A percentile compares a stretch with the other conserved stretches of the same genome.
These are phyloP conservation scores for Lactarius evosmus DNA, from an alignment of 768 basidiomycete genomes.

Conservation along the genomic window DNA sequence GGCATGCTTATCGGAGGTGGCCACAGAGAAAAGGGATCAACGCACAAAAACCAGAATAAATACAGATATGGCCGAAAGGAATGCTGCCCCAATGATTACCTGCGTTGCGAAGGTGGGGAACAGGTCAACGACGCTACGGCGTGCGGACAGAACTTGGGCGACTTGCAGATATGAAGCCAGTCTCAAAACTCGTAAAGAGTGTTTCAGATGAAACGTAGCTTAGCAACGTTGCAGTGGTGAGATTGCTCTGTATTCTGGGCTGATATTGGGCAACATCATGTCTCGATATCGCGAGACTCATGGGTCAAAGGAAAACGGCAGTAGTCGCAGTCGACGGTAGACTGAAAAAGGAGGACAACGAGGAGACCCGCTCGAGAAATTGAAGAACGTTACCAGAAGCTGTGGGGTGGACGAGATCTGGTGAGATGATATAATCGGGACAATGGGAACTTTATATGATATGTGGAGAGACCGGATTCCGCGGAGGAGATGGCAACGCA, in stretches of 20 bases:
- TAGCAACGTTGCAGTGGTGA: neutral
- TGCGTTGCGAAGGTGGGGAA: slow-evolving; percentile 12
- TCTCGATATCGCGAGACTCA: neutral
- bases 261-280: neutral
- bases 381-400: neutral
- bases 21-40: neutral
- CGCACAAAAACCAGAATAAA: slow-evolving; percentile 30
- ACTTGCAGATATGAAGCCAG: slow-evolving; percentile 21
- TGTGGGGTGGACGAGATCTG: neutral
- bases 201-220: neutral
- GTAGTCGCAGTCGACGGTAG: neutral
- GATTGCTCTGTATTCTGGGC: neutral
- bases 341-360: too few species aligned
- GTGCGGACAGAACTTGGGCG: neutral
- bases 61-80: slow-evolving; percentile 33
- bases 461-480: neutral
- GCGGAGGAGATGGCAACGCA: neutral
- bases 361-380: neutral
- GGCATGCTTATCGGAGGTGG: neutral
- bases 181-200: neutral
- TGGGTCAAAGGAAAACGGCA: neutral
- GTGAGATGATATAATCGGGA: neutral
- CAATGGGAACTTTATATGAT: neutral
- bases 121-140: neutral
- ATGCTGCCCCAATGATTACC: slow-evolving; percentile 32